Base-by-base conservation (phyloP, 768 basidiomycete species). In the Russula sp. region DNA sequence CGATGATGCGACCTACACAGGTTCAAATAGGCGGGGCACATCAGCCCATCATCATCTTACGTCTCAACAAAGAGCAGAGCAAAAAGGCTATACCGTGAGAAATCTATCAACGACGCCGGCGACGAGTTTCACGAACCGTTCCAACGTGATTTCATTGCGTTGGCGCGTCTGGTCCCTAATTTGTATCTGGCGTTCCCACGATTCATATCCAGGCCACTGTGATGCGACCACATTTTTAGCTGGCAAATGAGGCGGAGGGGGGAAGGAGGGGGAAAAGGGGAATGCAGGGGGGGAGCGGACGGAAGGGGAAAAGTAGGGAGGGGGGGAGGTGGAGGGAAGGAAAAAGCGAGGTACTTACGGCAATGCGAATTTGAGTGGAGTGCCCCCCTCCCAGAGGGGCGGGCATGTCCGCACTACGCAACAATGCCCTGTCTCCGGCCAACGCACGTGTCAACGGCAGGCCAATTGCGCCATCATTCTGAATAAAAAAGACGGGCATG, bases 111-210 rank as follows among this genome's bases (percentile, higher is more conserved):
- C 53, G 11, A 64, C 61, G 32, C 65, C 44, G 8, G 57, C 65
- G 34, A 66, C 65, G 28, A 64, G 57, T 28, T 64, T 63, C 20
- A 58, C 62, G 36, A 57, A 66, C 38, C 62, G 50, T 7, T 66
- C 65, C 62, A 66, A 14, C 36, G 65, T 64, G 57, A 66, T 66
- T 22, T 53, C 63, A 9, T 66, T 66, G 62, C 65, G 65, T 9
- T 54, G 3, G 8, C 62, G 62, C 18, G 65, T 66, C n/a, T 66
- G 62, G 40, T 66, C 65, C 51, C 65, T 53, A 20, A 64, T 66
- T 18, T 66, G 65, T 20, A 66, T 64, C 51, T 66, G 65, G 16
- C 62, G 42, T 14, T 66, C 57, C 65, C 65, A 66, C 32, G 56
- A 0, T 4, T 64, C 57, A n/a, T 66, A 66, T 3, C 65, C 65